These are phyloP conservation scores for Sarocladium brachiariae DNA, from an alignment of 2,329 filamentous ascomycete species.

Conservation along the genomic window DNA sequence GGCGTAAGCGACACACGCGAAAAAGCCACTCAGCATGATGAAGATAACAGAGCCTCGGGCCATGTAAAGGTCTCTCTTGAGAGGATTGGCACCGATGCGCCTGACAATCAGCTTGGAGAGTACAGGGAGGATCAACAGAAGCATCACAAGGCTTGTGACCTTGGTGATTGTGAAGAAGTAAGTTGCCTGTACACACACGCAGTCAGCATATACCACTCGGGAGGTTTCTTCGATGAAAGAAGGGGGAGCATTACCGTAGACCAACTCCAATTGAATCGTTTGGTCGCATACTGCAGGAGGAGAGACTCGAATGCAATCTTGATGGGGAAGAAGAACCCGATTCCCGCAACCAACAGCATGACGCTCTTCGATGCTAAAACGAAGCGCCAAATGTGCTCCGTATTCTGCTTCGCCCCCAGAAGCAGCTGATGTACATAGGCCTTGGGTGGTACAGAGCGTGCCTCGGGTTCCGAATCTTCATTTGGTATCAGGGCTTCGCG, in stretches of 20 bases:
- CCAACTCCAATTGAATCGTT: conserved; percentile 43
- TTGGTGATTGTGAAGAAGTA: conserved; percentile 33
- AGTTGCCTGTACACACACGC: too few relatives aligned
- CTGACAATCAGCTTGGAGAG: conserved; percentile 25
- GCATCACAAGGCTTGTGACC: conserved; percentile 28
- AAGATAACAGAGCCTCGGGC: conserved; percentile 26
- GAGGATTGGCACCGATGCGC: conserved; percentile 21
- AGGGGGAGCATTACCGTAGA: conserved; percentile 24
- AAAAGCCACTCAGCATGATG: conserved; percentile 26
- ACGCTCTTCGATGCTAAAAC: conserved; percentile 31
- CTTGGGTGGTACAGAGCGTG: conserved; percentile 7
- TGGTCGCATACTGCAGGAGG: conserved; percentile 44
- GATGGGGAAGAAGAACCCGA: conserved; percentile 20
- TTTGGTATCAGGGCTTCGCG: background rate
- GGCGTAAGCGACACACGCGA: conserved; percentile 29
- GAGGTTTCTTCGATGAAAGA: too few relatives aligned
- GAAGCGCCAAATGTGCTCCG: conserved; percentile 31
- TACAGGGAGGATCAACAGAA: conserved; percentile 31
- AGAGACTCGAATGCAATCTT: conserved; percentile 15
- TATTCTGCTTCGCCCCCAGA: conserved; percentile 14
- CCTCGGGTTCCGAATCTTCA: background rate
- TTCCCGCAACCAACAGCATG: conserved; percentile 30
- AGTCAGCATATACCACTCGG: too few relatives aligned
- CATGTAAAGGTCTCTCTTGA: conserved; percentile 35
- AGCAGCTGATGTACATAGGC: conserved; percentile 10